phyloP scores from a whole-genome alignment of 2,329 filamentous ascomycete species.

The Fusarium humuli region DNA sequence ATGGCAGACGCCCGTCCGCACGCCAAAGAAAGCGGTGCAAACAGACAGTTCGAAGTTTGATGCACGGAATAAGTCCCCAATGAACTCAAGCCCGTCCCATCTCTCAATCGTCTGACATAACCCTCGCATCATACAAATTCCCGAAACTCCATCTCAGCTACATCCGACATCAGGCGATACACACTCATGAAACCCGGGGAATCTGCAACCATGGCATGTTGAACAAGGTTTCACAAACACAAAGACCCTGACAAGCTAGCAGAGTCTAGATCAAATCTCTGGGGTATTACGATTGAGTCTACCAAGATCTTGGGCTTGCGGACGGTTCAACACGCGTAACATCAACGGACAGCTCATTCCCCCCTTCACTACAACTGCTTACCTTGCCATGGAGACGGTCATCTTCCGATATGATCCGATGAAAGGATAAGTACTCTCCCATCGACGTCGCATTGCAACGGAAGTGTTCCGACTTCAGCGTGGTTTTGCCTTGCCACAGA shows the following conservation, averaged over 20 bases:
- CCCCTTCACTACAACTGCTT: neutral
- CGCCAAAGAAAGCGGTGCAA: too few relatives aligned
- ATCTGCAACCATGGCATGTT: conserved; percentile 21
- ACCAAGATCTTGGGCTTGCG: neutral
- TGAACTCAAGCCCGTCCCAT: neutral
- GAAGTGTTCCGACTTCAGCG: conserved; percentile 4
- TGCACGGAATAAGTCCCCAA: neutral
- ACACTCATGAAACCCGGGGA: neutral
- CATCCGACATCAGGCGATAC: conserved; percentile 24
- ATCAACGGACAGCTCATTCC: neutral
- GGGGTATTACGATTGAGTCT: neutral
- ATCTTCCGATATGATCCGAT: conserved; percentile 31
- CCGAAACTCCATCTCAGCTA: conserved; percentile 21
- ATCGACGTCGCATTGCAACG: neutral
- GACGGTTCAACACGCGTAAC: neutral
- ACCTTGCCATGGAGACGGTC: conserved; percentile 1
- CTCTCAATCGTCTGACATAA: neutral
- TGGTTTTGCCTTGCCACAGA: neutral
- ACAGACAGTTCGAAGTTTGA: too few relatives aligned
- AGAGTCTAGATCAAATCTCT: neutral
- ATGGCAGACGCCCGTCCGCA: too few relatives aligned
- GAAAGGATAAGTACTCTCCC: neutral
- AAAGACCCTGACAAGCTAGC: neutral
- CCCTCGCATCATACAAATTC: conserved; percentile 30
- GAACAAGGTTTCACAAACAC: neutral